A percentile compares a stretch with the other conserved stretches of the same genome.
Conservation (phyloP, 495 filamentous ascomycete species). For the Geopyxis carbonaria region DNA sequence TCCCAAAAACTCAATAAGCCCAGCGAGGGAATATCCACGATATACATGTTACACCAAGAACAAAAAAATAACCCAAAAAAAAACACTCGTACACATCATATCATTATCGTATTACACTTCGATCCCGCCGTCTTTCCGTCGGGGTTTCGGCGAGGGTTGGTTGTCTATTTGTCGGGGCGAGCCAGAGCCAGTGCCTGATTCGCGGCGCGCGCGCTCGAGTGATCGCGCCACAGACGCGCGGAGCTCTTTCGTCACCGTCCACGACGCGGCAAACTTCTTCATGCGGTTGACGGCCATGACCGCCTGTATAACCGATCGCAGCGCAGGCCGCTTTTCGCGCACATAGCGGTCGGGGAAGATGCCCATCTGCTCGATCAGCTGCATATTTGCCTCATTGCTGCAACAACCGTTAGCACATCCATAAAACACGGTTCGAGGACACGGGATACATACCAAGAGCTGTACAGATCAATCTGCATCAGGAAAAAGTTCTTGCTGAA, state of each 20-base stretch:
- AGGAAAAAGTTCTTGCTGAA: constrained; percentile 62
- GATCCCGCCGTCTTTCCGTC: too few relatives aligned
- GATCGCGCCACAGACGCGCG: constrained; percentile 18
- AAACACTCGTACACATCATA: too few relatives aligned
- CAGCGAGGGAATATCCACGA: too few relatives aligned
- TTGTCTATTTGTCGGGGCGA: too few relatives aligned
- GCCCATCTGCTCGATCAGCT: constrained; percentile 65
- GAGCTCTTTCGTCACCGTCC: constrained; percentile 20
- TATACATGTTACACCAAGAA: too few relatives aligned
- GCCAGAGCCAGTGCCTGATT: too few relatives aligned
- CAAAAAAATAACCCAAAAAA: too few relatives aligned
- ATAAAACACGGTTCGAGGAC: background rate
- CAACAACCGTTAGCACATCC: constrained; percentile 6
- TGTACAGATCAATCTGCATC: constrained; percentile 65
- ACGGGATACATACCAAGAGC: constrained; percentile 57
- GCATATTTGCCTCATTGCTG: constrained; percentile 83
- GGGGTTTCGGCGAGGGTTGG: too few relatives aligned
- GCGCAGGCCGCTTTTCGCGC: constrained; percentile 27
- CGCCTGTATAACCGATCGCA: constrained; percentile 22
- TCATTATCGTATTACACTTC: too few relatives aligned
- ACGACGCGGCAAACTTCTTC: constrained; percentile 18
- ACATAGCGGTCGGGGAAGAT: constrained; percentile 34
- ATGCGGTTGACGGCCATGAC: constrained; percentile 23
- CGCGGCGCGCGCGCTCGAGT: constrained; percentile 10
- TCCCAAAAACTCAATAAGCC: too few relatives aligned